Conservation (phyloP, 805 yeast species). For the Candida cerambycidarum region DNA sequence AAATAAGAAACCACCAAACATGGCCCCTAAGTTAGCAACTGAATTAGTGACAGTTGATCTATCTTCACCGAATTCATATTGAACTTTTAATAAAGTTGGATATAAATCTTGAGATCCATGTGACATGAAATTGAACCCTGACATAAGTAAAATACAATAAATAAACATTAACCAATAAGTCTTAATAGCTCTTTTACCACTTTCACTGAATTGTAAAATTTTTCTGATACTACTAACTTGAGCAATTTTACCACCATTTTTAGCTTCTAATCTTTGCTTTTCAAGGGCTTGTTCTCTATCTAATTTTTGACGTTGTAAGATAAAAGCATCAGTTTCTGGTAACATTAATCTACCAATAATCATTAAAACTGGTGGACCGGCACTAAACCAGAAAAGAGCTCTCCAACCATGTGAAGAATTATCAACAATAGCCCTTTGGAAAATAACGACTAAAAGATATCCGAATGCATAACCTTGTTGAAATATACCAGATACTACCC, state of each 20-base stretch:
- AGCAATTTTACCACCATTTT: neutral
- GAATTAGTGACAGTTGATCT: slow-evolving; percentile 39
- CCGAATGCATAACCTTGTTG: slow-evolving; percentile 83
- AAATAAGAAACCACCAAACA: slow-evolving; percentile 45
- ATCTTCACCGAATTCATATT: slow-evolving; percentile 31
- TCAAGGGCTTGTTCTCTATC: slow-evolving; percentile 10
- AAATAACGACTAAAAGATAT: slow-evolving; percentile 61
- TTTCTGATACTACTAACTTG: neutral
- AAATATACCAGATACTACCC: slow-evolving; percentile 63
- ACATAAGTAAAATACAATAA: slow-evolving; percentile 52
- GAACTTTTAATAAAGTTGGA: slow-evolving; percentile 38
- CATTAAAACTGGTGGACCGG: slow-evolving; percentile 49
- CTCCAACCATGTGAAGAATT: slow-evolving; percentile 58
- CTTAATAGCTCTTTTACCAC: slow-evolving; percentile 22
- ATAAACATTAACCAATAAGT: slow-evolving; percentile 60
- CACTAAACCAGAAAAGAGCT: slow-evolving; percentile 66
- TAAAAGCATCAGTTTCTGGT: slow-evolving; percentile 52
- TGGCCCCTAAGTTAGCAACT: slow-evolving; percentile 44
- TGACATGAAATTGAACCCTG: slow-evolving; percentile 42
- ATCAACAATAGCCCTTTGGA: slow-evolving; percentile 57
- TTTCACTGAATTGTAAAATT: slow-evolving; percentile 7
- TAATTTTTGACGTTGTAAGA: slow-evolving; percentile 31
- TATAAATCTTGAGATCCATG: slow-evolving; percentile 45
- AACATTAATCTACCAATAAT: slow-evolving; percentile 30
- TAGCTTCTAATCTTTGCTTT: neutral